Percentiles rank a stretch among this genome's conserved stretches.
phyloP scores from a whole-genome alignment of 108 stramenopile genomes.

The Fistulifera solaris region DNA sequence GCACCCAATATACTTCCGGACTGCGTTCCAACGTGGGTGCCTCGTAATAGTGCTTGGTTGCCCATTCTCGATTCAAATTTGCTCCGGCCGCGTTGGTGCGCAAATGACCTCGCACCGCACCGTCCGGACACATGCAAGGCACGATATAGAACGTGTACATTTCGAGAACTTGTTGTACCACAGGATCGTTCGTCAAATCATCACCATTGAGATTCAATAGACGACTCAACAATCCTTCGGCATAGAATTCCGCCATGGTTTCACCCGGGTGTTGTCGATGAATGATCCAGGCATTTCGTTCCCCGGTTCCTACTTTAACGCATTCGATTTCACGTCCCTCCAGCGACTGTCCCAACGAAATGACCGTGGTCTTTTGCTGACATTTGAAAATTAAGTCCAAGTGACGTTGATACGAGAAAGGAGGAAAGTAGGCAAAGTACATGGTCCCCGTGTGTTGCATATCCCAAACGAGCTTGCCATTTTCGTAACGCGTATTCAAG shows the following conservation, averaged over 20 bases:
- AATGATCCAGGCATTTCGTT: conserved; percentile 60
- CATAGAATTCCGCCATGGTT: conserved; percentile 55
- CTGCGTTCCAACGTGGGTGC: conserved; percentile 72
- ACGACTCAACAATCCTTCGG: conserved; percentile 35
- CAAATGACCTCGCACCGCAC: conserved; percentile 63
- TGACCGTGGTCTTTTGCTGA: conserved; percentile 9
- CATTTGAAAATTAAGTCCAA: conserved; percentile 40
- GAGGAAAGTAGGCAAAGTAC: conserved; percentile 53
- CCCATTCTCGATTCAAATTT: conserved; percentile 87
- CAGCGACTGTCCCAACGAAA: conserved; percentile 50
- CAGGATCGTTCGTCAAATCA: conserved; percentile 27
- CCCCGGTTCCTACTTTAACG: conserved; percentile 48
- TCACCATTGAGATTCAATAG: conserved; percentile 31
- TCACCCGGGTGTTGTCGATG: conserved; percentile 83
- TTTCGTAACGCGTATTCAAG: conserved; percentile 24
- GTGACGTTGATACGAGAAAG: conserved; percentile 49
- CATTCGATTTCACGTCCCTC: conserved; percentile 71
- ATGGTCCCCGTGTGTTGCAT: conserved; percentile 27
- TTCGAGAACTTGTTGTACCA: conserved; percentile 29
- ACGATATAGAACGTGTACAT: conserved; percentile 77
- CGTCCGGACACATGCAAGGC: conserved; percentile 83
- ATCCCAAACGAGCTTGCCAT: conserved; percentile 41
- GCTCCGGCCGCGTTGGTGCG: conserved; percentile 72
- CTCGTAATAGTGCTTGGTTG: conserved; percentile 49
- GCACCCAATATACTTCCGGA: conserved; percentile 74